Base-by-base conservation (phyloP, 2,329 filamentous ascomycete genomes). In the Diaporthe vaccinii region DNA sequence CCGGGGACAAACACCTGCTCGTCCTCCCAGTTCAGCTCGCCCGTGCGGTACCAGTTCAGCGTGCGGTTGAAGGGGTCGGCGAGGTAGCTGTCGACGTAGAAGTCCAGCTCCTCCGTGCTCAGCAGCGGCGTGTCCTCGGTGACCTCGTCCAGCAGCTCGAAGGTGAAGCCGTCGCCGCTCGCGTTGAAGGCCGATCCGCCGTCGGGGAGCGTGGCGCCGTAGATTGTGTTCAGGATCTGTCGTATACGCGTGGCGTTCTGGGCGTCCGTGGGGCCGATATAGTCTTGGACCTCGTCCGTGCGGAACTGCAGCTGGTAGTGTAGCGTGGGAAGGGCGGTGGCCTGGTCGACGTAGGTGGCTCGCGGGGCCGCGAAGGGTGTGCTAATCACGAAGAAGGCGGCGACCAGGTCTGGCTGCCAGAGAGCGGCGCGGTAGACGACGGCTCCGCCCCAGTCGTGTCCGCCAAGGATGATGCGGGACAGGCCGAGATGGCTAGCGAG, bases 401-500 rank as follows among this genome's bases (percentile, higher is more conserved):
- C 88, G 76, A 98, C 86, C 22, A 97, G 86, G 51, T 92, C 85
- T 0, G 95, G 95, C 78, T 95, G 87, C 89, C 91, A 95, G 76
- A 93, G 89, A 15, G 93, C 91, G 70, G 93, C 85, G 70, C 95
- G 91, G 88, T 95, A 98, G 71, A 93, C 93, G 39, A 96, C 86
- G 3, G 89, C 88, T 79, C 94, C 95, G 82, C 96, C 96, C 94
- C 96, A 98, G 84, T 98, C 96, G 85, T 98, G 96, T 10, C 95
- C 96, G 67, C 95, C 95, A 20, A 98, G 89, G 74, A 98, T 92
- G 80, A 98, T 93, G 74, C 85, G 85, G 1, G 69, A 72, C 4
- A 72, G 34, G 28, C 55, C 69, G 9, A 72, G 69, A 12, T 59
- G 51, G 28, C 72, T 74, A 68, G 39, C 68, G 59, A 25, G 41